These are phyloP conservation scores for Euphorbia pulcherrima DNA, from an alignment of 345 rosid genomes.

Conservation along the genomic window DNA sequence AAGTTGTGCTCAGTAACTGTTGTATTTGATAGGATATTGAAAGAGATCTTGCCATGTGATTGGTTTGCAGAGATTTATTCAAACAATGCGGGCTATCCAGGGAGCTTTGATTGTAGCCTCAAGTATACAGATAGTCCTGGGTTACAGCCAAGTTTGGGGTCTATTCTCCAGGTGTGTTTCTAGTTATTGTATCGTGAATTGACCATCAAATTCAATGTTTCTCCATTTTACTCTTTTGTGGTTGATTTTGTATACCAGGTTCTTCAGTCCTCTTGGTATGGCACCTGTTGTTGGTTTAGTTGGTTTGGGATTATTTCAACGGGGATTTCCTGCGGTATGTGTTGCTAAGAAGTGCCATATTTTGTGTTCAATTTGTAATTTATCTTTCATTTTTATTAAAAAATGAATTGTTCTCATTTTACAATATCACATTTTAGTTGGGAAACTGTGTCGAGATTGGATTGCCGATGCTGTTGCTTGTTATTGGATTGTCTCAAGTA, in stretches of 20 bases:
- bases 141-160: slow-evolving; percentile 90
- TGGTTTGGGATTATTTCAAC: slow-evolving; percentile 31
- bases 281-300: slow-evolving; percentile 36
- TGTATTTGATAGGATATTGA: slow-evolving; percentile 42
- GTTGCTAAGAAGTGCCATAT: background rate
- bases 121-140: slow-evolving; percentile 79
- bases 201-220: background rate
- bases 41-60: slow-evolving; percentile 43
- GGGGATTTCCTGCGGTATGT: slow-evolving; percentile 31
- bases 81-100: slow-evolving; percentile 85
- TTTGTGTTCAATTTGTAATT: background rate
- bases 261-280: slow-evolving; percentile 37
- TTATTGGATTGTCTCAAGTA: slow-evolving; percentile 31
- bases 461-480: slow-evolving; percentile 29
- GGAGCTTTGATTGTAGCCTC: slow-evolving; percentile 90
- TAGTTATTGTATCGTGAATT: background rate
- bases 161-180: slow-evolving; percentile 64
- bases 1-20: slow-evolving; percentile 24
- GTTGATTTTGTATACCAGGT: slow-evolving; percentile 16
- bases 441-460: slow-evolving; percentile 36
- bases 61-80: slow-evolving; percentile 84
- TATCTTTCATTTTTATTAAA: background rate
- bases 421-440: slow-evolving; percentile 15
- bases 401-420: background rate
- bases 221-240: background rate